phyloP scores from a whole-genome alignment of 495 filamentous ascomycete species.

The Talaromyces liani region DNA sequence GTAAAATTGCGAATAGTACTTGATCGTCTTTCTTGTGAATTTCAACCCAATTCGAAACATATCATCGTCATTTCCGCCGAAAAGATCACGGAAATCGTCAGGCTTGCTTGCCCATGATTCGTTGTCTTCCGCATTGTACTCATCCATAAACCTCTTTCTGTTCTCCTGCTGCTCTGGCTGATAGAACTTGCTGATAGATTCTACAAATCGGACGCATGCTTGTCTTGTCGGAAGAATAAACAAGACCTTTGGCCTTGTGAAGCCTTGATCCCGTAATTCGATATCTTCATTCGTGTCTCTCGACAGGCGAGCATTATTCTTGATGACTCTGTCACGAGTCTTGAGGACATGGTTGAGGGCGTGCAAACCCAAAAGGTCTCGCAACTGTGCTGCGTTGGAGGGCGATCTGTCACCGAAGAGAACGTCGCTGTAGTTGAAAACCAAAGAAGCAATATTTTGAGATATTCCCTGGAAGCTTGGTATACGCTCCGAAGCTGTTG shows the following conservation, averaged over 20 bases:
- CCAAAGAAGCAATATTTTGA: slow-evolving; percentile 31
- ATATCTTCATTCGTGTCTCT: slow-evolving; percentile 53
- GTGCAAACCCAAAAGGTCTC: slow-evolving; percentile 72
- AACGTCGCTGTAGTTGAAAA: slow-evolving; percentile 73
- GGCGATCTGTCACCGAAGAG: slow-evolving; percentile 66
- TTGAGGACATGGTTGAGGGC: slow-evolving; percentile 87
- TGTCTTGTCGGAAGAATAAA: slow-evolving; percentile 83
- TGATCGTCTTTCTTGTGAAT: slow-evolving; percentile 90
- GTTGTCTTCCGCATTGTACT: slow-evolving; percentile 59
- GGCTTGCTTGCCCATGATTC: slow-evolving; percentile 65
- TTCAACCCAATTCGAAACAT: slow-evolving; percentile 91
- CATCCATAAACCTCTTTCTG: slow-evolving; percentile 81
- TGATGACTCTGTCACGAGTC: slow-evolving; percentile 84
- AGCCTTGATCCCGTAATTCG: slow-evolving; percentile 89
- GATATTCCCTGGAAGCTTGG: slow-evolving; percentile 25
- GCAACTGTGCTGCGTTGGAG: slow-evolving; percentile 55
- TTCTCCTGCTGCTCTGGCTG: slow-evolving; percentile 91
- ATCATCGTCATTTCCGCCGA: slow-evolving; percentile 91
- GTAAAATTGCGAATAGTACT: slow-evolving; percentile 93
- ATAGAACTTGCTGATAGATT: slow-evolving; percentile 63
- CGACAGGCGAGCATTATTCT: slow-evolving; percentile 76
- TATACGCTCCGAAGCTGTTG: slow-evolving; percentile 25
- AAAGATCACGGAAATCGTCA: slow-evolving; percentile 82
- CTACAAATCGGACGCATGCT: slow-evolving; percentile 68
- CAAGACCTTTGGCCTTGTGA: slow-evolving; percentile 88